Percentiles rank a stretch among this genome's conserved stretches.
phyloP scores from a whole-genome alignment of 2,329 filamentous ascomycete genomes.

The Phyllosticta citriasiana region DNA sequence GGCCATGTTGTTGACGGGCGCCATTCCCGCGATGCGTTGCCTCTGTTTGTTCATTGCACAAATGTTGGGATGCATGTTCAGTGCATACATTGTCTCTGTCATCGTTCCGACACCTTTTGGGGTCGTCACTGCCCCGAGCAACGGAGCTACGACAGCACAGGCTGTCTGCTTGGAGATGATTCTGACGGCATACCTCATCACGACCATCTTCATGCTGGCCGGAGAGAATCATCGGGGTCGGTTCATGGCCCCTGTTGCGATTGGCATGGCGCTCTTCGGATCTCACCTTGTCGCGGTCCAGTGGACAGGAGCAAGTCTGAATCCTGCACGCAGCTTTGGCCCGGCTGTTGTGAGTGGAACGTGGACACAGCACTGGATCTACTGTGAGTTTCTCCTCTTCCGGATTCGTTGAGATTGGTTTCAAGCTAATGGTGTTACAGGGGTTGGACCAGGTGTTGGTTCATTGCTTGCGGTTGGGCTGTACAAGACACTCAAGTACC shows the following conservation, averaged over 20 bases:
- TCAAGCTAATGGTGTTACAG: neutral
- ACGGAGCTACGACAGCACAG: slow-evolving; percentile 30
- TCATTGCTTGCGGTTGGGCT: slow-evolving; percentile 39
- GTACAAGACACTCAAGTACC: slow-evolving; percentile 37
- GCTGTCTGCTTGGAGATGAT: slow-evolving; percentile 43
- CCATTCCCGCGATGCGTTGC: slow-evolving; percentile 34
- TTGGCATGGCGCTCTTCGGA: slow-evolving; percentile 38
- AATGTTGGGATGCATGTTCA: slow-evolving; percentile 36
- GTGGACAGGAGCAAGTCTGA: slow-evolving; percentile 39
- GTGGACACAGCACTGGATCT: slow-evolving; percentile 43
- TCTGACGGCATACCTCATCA: slow-evolving; percentile 39
- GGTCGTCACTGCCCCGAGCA: slow-evolving; percentile 35
- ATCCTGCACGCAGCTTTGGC: slow-evolving; percentile 39
- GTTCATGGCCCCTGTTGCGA: slow-evolving; percentile 31
- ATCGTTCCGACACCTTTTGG: slow-evolving; percentile 36
- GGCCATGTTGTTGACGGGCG: slow-evolving; percentile 37
- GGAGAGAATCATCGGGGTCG: slow-evolving; percentile 32
- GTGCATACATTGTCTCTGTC: slow-evolving; percentile 35
- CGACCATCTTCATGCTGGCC: slow-evolving; percentile 39
- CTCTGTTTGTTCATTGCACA: slow-evolving; percentile 35
- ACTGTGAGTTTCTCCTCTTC: slow-evolving; percentile 22
- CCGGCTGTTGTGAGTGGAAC: slow-evolving; percentile 36
- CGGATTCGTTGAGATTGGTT: neutral
- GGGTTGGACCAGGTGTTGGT: slow-evolving; percentile 36
- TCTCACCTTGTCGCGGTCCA: slow-evolving; percentile 27